These are phyloP conservation scores for Thermochaetoides dissita DNA, from an alignment of 2,329 filamentous ascomycete genomes.

Conservation along the genomic window DNA sequence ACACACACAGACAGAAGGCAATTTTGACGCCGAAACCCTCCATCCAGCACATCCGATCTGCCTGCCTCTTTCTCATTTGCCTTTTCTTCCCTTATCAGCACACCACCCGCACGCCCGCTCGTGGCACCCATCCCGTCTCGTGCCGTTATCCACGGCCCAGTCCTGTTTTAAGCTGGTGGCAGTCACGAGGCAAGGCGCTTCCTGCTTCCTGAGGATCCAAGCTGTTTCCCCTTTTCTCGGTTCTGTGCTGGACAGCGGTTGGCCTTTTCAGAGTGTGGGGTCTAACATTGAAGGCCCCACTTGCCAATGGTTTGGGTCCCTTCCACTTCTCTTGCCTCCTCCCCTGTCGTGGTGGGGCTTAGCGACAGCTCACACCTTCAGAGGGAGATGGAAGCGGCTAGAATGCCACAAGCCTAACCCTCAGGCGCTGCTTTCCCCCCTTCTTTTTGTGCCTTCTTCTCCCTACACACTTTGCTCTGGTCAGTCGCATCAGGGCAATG, in stretches of 20 bases:
- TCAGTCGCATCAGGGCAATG: not conserved
- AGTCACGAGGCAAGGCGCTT: conserved; percentile 8
- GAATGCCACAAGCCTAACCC: conserved; percentile 3
- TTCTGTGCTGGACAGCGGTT: not conserved
- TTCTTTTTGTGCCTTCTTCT: not conserved
- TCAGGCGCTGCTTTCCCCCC: not conserved
- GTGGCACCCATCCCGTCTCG: conserved; percentile 6
- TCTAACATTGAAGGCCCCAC: not conserved
- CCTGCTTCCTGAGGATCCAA: not conserved
- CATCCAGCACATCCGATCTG: conserved; percentile 1
- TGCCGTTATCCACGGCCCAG: conserved; percentile 1
- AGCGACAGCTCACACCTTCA: conserved; percentile 1
- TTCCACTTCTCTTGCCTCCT: not conserved
- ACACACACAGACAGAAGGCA: not conserved
- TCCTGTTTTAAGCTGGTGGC: conserved; percentile 1
- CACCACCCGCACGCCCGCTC: not conserved
- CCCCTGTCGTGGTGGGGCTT: conserved; percentile 2
- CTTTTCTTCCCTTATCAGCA: conserved; percentile 3
- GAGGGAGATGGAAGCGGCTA: conserved; percentile 9
- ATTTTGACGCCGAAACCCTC: conserved; percentile 11
- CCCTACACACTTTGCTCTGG: not conserved
- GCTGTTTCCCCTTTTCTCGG: not conserved
- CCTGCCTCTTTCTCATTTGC: too few species aligned
- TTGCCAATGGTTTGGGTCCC: conserved; percentile 1
- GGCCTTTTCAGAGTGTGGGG: not conserved